Percentiles rank a stretch among this genome's conserved stretches.
These are phyloP conservation scores for Babesia divergens DNA, from an alignment of 169 alveolate species.

Conservation along the genomic window DNA sequence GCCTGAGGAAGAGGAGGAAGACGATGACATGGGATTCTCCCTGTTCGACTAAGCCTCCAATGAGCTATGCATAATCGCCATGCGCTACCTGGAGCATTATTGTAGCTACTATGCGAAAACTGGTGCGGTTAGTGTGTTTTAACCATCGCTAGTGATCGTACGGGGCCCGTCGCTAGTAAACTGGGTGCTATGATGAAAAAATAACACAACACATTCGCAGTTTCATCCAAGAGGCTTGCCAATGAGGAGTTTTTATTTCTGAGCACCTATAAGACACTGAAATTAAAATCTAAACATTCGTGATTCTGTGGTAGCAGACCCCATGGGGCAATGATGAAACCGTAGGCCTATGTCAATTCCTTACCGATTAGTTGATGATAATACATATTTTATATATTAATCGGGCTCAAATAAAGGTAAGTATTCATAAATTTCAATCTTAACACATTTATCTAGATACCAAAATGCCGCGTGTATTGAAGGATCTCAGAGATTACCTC, in stretches of 20 bases:
- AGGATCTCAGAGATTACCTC: constrained; percentile 79
- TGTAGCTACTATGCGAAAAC: background rate
- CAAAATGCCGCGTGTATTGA: constrained; percentile 80
- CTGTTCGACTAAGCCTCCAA: constrained; percentile 79
- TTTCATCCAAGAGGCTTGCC: constrained; percentile 40
- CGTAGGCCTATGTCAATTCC: background rate
- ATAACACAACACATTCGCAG: constrained; percentile 61
- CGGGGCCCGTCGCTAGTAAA: background rate
- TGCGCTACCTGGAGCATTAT: background rate
- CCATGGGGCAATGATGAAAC: constrained; percentile 10
- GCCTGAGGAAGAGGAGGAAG: constrained; percentile 93
- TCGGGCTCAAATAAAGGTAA: background rate
- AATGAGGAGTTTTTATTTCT: constrained; percentile 43
- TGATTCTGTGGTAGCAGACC: background rate
- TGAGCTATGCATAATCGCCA: background rate
- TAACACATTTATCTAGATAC: background rate
- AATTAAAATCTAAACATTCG: constrained; percentile 3
- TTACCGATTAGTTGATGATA: background rate
- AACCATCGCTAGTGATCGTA: constrained; percentile 11
- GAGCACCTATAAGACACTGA: constrained; percentile 37
- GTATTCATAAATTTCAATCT: background rate
- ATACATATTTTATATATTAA: background rate
- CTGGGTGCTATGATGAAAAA: constrained; percentile 55
- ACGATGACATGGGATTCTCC: constrained; percentile 93
- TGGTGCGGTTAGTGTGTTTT: background rate